phyloP scores from a whole-genome alignment of 306 rosid species.

The Prosopis cineraria region DNA sequence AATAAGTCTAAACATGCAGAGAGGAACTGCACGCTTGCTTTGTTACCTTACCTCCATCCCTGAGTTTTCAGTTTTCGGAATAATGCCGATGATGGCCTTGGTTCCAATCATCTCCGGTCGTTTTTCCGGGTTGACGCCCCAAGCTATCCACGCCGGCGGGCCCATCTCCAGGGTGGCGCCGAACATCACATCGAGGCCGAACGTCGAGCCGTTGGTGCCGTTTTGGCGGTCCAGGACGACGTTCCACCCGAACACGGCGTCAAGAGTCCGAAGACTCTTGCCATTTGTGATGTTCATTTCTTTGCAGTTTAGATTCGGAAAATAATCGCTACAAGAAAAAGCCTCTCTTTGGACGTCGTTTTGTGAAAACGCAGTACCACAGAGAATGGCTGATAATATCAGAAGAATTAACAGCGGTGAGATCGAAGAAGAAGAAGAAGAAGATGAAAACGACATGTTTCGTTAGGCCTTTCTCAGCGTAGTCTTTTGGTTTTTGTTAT shows the following conservation, averaged over 20 bases:
- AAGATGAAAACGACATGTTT: conserved; percentile 32
- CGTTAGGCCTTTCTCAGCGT: not conserved
- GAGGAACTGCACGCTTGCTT: not conserved
- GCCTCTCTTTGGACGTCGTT: not conserved
- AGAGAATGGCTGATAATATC: conserved; percentile 30
- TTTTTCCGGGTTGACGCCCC: conserved; percentile 76
- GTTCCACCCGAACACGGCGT: conserved; percentile 69
- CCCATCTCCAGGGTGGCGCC: conserved; percentile 8
- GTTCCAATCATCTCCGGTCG: conserved; percentile 73
- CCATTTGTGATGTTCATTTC: conserved; percentile 41
- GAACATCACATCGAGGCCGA: conserved; percentile 47
- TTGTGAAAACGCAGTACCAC: conserved; percentile 10
- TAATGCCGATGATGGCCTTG: conserved; percentile 64
- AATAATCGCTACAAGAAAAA: not conserved
- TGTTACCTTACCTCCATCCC: not conserved
- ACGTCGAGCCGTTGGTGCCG: not conserved
- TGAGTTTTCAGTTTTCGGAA: not conserved
- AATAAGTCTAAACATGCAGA: not conserved
- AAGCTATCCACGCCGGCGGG: conserved; percentile 58
- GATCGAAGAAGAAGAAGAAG: not conserved
- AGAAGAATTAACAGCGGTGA: conserved; percentile 3
- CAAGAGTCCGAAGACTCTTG: conserved; percentile 57
- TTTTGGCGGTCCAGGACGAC: not conserved
- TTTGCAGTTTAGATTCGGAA: not conserved
- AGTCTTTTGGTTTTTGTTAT: not conserved